Evolutionary conservation across 2,329 filamentous ascomycete species (phyloP), one percentile per base, ranked within the genome.

Genomic region (Diaporthe amygdali): DNA sequence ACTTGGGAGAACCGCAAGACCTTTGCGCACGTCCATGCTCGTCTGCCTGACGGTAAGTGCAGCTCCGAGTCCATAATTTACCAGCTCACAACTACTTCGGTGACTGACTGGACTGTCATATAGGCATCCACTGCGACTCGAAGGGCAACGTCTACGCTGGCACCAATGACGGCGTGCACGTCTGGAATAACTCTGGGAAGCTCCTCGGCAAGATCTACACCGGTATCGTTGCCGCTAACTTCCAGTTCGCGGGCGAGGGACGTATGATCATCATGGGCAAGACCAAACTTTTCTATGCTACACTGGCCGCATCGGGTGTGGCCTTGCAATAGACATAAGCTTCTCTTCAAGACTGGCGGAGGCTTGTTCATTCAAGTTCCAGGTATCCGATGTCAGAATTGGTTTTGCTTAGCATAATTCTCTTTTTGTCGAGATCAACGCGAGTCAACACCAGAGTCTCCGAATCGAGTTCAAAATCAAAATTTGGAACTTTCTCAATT

Each of bases 171-270:
- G 86, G 86, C 47, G 81, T 87, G 3, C 82, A 86, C 67, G 82
- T 88, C 0, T 88, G 82, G 82, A 85, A 85, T 67, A 74, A 80
- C 0, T 80, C 79, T 2, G 85, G 85, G 22, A 82, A 81, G 67
- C 79, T 87, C 1, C 81, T 88, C n/a, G 86, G 86, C 0, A 92
- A 91, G 79, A 87, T 92, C 22, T 85, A 85, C 70, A 82, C 86
- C 0, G 83, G 85, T 0, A 82, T 82, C 41, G 81, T 79, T 4
- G 79, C 77, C 1, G 83, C 84, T 15, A 86, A 86, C 77, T 86
- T 86, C 71, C 82, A 84, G 73, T 85, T 86, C 68, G 83, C 80
- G 6, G 79, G 81, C 2, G 66, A 78, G 0, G 81, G 81, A 3
- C 76, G 78, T 0, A 78, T 83, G 79, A 70, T 83, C 3, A 81